A percentile compares a stretch with the other conserved stretches of the same genome.
Conservation (phyloP, 768 basidiomycete species). For the Cystofilobasidium ferigula region DNA sequence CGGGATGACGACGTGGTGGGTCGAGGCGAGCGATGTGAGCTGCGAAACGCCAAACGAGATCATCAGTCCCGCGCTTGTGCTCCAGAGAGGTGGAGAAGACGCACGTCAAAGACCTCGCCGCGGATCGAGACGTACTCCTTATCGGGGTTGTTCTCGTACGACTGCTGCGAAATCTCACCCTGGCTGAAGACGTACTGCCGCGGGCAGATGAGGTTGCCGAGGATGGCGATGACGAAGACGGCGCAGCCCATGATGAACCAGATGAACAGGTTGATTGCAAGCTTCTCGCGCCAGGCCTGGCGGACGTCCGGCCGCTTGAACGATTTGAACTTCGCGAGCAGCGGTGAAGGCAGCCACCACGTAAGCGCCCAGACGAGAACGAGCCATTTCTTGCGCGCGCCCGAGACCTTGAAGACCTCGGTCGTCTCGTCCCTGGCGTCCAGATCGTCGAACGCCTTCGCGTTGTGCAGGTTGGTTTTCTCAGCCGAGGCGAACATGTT, state of each 20-base stretch:
- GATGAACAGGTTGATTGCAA: conserved; percentile 86
- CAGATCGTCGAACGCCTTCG: conserved; percentile 57
- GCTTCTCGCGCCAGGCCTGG: conserved; percentile 96
- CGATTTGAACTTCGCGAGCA: conserved; percentile 61
- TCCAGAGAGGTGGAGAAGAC: neutral
- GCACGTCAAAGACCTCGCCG: conserved; percentile 89
- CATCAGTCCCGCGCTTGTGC: neutral
- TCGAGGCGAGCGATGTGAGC: conserved; percentile 30
- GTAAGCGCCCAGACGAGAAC: conserved; percentile 77
- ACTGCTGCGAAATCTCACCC: conserved; percentile 64
- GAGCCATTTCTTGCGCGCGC: conserved; percentile 77
- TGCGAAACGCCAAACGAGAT: neutral
- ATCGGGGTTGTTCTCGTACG: conserved; percentile 51
- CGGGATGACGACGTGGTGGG: conserved; percentile 56
- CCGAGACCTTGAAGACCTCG: conserved; percentile 72
- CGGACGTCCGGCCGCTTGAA: conserved; percentile 91
- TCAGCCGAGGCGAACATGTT: conserved; percentile 90
- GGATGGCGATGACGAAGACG: conserved; percentile 80
- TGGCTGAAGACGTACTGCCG: conserved; percentile 80
- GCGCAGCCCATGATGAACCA: conserved; percentile 86
- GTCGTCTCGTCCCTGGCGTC: conserved; percentile 63
- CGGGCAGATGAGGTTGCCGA: conserved; percentile 84
- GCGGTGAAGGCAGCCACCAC: conserved; percentile 72
- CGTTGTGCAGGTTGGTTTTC: conserved; percentile 55
- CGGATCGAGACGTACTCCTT: conserved; percentile 73